Evolutionary conservation across 257 asterid species (phyloP), one percentile per base, ranked within the genome.

Genomic region (Solanum gracilifrons): DNA sequence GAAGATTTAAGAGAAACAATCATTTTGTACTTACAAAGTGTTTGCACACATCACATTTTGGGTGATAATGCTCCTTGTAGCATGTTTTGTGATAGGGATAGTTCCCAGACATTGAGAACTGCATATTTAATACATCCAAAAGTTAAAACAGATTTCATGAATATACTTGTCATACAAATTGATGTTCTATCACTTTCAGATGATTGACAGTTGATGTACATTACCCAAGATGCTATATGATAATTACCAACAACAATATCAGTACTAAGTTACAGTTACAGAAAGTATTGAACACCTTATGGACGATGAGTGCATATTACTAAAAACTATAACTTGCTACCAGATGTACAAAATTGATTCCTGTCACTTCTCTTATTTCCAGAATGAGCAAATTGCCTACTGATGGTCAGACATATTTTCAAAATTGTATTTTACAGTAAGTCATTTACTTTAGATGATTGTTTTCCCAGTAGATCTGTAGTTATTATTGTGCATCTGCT

Each of bases 31-130:
- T 95, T 91, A 97, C 99, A 12, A 95, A 95, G 90, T 92, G 91
- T 89, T 92, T 90, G 96, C 99, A 97, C 89, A 97, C 92, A 82
- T 95, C 99, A 87, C 99, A 97, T 91, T 95, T 96, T 13, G 98
- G 99, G 91, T 95, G 97, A 91, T 95, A 94, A 75, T 93, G 93
- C 90, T 95, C 99, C 96, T 90, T 97, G 92, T 97, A 97, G 95
- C 99, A 97, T 55, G 93, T 86, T 89, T 94, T 95, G 87, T 97
- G 99, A 90, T 93, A 96, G 18, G 99, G 98, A 75, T 89, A 91
- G 93, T 88, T 93, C 88, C 94, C 96, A 23, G 95, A 94, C 91
- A 93, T 93, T 21, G 98, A 95, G 93, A 95, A 97, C 99, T 97
- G 94, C 93, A 91, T 77, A 86, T 82, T 58, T 87, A 46, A 86